A percentile compares a stretch with the other conserved stretches of the same genome.
Evolutionary conservation across 345 rosid species (phyloP).

Genomic region (Bruguiera parviflora): DNA sequence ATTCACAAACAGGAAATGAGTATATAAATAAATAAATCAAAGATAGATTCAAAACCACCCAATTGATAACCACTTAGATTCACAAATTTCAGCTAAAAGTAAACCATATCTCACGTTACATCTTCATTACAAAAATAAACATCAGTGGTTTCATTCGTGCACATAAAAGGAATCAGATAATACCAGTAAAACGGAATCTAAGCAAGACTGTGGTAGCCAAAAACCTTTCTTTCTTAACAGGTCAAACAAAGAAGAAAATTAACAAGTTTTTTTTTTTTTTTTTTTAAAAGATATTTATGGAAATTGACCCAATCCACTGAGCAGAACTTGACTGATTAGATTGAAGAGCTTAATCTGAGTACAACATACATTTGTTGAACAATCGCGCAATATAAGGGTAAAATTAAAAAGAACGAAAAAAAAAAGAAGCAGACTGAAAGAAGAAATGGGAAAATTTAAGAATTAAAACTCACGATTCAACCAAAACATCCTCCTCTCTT

Average conservation of each 20-base stretch:
- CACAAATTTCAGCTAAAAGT: too few relatives aligned
- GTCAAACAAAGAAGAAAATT: constrained; percentile 17
- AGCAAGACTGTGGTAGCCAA: constrained; percentile 7
- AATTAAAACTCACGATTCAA: too few relatives aligned
- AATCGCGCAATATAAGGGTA: neutral
- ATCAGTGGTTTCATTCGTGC: constrained; percentile 8
- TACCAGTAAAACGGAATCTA: neutral
- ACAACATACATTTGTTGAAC: too few relatives aligned
- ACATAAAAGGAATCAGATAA: constrained; percentile 1
- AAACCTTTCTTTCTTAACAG: constrained; percentile 17
- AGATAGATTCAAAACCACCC: constrained; percentile 6
- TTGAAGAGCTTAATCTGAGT: too few relatives aligned
- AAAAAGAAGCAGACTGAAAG: constrained; percentile 43
- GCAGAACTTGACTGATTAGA: too few relatives aligned
- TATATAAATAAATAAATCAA: neutral
- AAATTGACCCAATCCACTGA: too few relatives aligned
- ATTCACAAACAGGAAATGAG: neutral
- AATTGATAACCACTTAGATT: constrained; percentile 16
- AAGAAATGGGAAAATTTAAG: constrained; percentile 23
- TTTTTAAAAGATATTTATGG: neutral
- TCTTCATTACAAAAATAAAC: neutral
- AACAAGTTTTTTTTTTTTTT: too few relatives aligned
- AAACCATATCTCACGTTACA: neutral
- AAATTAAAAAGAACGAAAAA: neutral
- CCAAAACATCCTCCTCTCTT: constrained; percentile 50